Base-by-base conservation (phyloP, 2,329 filamentous ascomycete genomes). In the Penicillium sp. region DNA sequence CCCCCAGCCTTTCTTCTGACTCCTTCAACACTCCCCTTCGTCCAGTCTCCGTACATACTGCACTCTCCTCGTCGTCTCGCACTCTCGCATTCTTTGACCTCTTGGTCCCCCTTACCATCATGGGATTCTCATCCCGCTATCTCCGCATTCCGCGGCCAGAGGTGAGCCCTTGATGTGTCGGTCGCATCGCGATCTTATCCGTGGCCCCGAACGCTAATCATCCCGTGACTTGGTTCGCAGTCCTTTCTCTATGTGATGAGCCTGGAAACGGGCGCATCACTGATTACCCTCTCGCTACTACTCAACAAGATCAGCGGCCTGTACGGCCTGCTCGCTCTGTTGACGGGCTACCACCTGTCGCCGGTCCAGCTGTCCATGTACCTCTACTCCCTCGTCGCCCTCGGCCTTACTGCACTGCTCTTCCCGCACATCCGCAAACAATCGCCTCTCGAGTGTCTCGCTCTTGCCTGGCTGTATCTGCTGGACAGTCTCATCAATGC, bases 231-330 rank as follows among this genome's bases (percentile, higher is more conserved):
- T 52, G 18, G n/a, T 14, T 16, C 9, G 53, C 73, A 96, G 92
- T 89, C 87, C 49, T 94, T 96, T 75, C 85, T 96, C 65, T 91
- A 91, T 73, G 81, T 92, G 70, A 89, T 96, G 81, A 91, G 90
- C 72, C 87, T 97, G 55, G 90, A 91, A 69, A 94, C 91, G 36
- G 93, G 91, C 66, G 89, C 91, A 49, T 91, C 95, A 68, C 84
- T 97, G 70, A 92, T 96, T 69, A 88, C 90, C 4, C 83, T 95
- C 61, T 87, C 90, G 11, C 85, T 96, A 64, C 83, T 96, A 56
- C 88, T 97, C 79, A 97, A 97, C 83, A 96, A 96, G 77, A 86
- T 93, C 66, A 94, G 91, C 51, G 93, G 92, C 58, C 82, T 96
- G 66, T 97, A 96, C 77, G 93, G 93, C 65, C 83, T 97, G 44